Evolutionary conservation across 495 filamentous ascomycete species (phyloP).

Genomic region (Annulohypoxylon nitens): DNA sequence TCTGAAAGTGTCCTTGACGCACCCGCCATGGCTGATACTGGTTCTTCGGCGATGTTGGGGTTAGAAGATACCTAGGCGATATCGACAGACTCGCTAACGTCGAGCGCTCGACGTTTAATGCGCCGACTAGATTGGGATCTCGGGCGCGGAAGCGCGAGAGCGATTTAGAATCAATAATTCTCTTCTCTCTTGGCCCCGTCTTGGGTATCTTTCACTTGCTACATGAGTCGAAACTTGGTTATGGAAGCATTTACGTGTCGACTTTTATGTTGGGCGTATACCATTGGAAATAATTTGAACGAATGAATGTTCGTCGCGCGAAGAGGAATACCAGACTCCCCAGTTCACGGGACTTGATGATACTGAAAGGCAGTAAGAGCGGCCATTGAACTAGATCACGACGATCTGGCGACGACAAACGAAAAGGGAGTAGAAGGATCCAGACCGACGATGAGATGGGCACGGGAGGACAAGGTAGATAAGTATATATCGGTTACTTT

Average conservation of each 20-base stretch:
- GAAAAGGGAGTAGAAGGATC: constrained; percentile 27
- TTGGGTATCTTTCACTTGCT: constrained; percentile 16
- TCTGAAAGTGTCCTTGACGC: constrained; percentile 50
- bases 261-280: constrained; percentile 16
- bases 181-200: constrained; percentile 12
- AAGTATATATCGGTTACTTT: constrained; percentile 40
- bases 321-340: constrained; percentile 63
- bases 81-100: constrained; percentile 22
- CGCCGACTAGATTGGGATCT: constrained; percentile 18
- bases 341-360: constrained; percentile 53
- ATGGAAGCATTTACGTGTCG: constrained; percentile 11
- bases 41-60: constrained; percentile 28
- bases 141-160: constrained; percentile 9
- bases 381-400: constrained; percentile 49
- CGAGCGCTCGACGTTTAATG: constrained; percentile 25
- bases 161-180: constrained; percentile 1
- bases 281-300: constrained; percentile 32
- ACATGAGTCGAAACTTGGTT: constrained; percentile 26
- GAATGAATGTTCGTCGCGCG: constrained; percentile 37
- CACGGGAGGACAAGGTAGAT: constrained; percentile 13
- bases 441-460: constrained; percentile 43
- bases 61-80: background rate
- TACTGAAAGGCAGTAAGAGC: constrained; percentile 42
- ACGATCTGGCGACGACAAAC: constrained; percentile 33
- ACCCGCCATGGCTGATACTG: constrained; percentile 36